Evolutionary conservation across 1,139 yeast genomes (phyloP), one percentile per base, ranked within the genome.

Genomic region (Suzukiozyma palmioleophila): DNA sequence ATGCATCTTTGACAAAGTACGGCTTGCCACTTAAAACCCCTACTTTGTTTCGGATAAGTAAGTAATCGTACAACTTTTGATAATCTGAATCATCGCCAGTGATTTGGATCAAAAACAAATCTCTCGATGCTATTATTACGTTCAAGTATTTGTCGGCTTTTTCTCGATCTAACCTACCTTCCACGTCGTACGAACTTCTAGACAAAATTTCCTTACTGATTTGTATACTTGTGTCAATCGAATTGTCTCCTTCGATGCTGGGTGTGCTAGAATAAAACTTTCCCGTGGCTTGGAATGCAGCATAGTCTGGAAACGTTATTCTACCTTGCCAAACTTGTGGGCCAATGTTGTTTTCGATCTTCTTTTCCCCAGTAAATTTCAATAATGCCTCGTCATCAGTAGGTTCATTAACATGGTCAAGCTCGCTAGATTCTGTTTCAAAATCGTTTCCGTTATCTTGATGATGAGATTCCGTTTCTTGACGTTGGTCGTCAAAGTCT

Each of bases 1-100:
- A 85, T 2, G 81, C 71, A 54, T 84, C 94, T 52, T 83, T 84
- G 26, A 82, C 81, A 46, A 70, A 67, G 15, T 56, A 47, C 1
- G 75, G 77, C 45, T 58, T 66, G 15, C 67, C 70, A 28, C 76
- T 69, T 35, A 84, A 62, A 14, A 84, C 92, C 0, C 90, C 94
- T 37, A 72, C 79, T 52, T 81, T 79, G 34, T 59, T 56, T 35
- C 76, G 66, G 3, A 63, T 51, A 31, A 61, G 52, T 47, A 82
- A 74, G 54, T 82, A 82, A 25, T 73, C 67, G 55, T 67, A 79
- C 32, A 85, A 59, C 43, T 69, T 74, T 32, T 66, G 60, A 52
- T 68, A 80, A 25, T 65, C 67, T 2, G 44, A 39, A 3, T 54
- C 52, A 12, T 51, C 56, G 2, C 49, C 51, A 35, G 44, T 55